These are phyloP conservation scores for Pseudoturritis turrita DNA, from an alignment of 345 rosid species.

Conservation along the genomic window DNA sequence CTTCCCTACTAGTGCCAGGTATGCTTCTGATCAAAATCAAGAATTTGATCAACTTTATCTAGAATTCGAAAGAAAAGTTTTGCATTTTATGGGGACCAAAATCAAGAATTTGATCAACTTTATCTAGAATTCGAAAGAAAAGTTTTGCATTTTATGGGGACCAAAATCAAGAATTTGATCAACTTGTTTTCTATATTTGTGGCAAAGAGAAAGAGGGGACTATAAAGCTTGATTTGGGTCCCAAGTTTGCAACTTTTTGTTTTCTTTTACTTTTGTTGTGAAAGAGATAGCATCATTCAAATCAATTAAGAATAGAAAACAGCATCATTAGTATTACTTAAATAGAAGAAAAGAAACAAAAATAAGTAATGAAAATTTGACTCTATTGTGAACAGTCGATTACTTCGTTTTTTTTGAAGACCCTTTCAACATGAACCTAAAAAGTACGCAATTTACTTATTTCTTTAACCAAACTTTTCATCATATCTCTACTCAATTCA, in stretches of 20 bases:
- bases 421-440: constrained; percentile 2
- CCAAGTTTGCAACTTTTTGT: constrained; percentile 27
- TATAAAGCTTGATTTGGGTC: constrained; percentile 33
- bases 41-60: too few relatives aligned
- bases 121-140: constrained; percentile 2
- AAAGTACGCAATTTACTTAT: constrained; percentile 16
- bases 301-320: constrained; percentile 7
- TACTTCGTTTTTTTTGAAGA: background rate
- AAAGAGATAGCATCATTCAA: constrained; percentile 14
- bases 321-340: constrained; percentile 2
- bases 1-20: constrained; percentile 38
- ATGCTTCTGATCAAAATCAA: constrained; percentile 27
- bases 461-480: constrained; percentile 8
- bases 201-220: constrained; percentile 12
- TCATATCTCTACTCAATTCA: background rate
- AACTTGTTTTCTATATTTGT: constrained; percentile 14
- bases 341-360: background rate
- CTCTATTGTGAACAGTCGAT: background rate
- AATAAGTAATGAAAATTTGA: background rate
- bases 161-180: constrained; percentile 15
- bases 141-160: constrained; percentile 16
- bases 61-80: constrained; percentile 13
- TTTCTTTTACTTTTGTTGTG: constrained; percentile 12
- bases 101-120: too few relatives aligned
- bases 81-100: constrained; percentile 20